Percentiles rank a stretch among this genome's conserved stretches.
These are phyloP conservation scores for Nicotiana otophora DNA, from an alignment of 257 asterid species.

Conservation along the genomic window DNA sequence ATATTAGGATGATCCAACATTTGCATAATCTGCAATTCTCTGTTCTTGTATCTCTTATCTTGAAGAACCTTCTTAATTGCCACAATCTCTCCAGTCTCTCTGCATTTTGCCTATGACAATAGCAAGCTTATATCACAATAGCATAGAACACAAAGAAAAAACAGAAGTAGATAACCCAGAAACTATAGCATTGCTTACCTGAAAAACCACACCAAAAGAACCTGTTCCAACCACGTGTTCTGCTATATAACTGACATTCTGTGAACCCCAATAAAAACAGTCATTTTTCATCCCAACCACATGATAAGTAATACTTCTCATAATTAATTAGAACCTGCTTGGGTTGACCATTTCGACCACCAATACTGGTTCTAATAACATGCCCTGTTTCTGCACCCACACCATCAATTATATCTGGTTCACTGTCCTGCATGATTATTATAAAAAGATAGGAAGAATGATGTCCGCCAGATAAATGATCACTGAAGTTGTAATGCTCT, in stretches of 20 bases:
- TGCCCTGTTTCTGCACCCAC: conserved; percentile 97
- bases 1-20: conserved; percentile 97
- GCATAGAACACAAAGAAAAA: conserved; percentile 2
- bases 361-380: conserved; percentile 75
- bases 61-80: conserved; percentile 98
- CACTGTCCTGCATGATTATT: conserved; percentile 72
- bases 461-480: conserved; percentile 6
- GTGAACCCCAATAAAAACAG: conserved; percentile 31
- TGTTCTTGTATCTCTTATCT: conserved; percentile 94
- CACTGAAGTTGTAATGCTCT: not conserved
- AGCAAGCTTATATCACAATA: conserved; percentile 18
- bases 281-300: conserved; percentile 17
- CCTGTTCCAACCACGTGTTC: conserved; percentile 98
- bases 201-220: conserved; percentile 93
- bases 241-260: conserved; percentile 87
- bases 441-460: conserved; percentile 5
- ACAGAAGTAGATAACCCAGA: conserved; percentile 7
- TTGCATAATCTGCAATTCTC: conserved; percentile 96
- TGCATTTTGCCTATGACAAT: conserved; percentile 73
- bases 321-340: conserved; percentile 55
- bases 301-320: conserved; percentile 17
- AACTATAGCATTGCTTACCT: conserved; percentile 44
- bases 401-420: conserved; percentile 85
- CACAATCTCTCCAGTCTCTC: conserved; percentile 93
- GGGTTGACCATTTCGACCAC: conserved; percentile 91